These are phyloP conservation scores for Epipyxis sp. DNA, from an alignment of 108 stramenopile species.

Conservation along the genomic window DNA sequence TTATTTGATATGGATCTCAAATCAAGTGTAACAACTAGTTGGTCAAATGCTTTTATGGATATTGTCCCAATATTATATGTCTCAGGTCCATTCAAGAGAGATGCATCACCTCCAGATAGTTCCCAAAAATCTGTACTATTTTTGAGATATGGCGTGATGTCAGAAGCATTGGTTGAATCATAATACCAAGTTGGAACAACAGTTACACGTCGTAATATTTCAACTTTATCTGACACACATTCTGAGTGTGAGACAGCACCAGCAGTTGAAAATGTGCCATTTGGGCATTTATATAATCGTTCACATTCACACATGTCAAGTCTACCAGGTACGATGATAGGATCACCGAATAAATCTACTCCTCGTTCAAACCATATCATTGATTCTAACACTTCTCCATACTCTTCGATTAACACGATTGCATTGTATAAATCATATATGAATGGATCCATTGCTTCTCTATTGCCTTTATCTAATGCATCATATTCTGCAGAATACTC, in stretches of 20 bases:
- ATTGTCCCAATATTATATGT: conserved; percentile 21
- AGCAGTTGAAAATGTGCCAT: conserved; percentile 58
- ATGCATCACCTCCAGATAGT: conserved; percentile 37
- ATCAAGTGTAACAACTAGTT: conserved; percentile 68
- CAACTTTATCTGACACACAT: conserved; percentile 46
- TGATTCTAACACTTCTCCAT: conserved; percentile 56
- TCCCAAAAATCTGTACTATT: conserved; percentile 48
- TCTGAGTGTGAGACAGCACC: conserved; percentile 54
- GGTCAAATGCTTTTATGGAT: conserved; percentile 40
- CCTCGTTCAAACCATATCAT: conserved; percentile 42
- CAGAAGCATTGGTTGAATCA: conserved; percentile 5
- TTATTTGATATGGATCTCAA: conserved; percentile 60
- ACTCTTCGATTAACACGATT: conserved; percentile 66
- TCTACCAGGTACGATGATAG: conserved; percentile 38
- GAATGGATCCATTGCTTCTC: conserved; percentile 60
- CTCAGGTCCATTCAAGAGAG: background rate
- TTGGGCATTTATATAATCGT: conserved; percentile 66
- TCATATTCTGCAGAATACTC: conserved; percentile 56
- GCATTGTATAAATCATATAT: conserved; percentile 62
- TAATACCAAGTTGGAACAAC: conserved; percentile 57
- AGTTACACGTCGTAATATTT: conserved; percentile 53
- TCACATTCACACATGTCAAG: conserved; percentile 74
- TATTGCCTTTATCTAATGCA: conserved; percentile 32
- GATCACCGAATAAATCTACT: conserved; percentile 8
- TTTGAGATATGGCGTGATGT: conserved; percentile 24